Evolutionary conservation across 2,329 filamentous ascomycete genomes (phyloP).

Genomic region (Penicillium sp.): DNA sequence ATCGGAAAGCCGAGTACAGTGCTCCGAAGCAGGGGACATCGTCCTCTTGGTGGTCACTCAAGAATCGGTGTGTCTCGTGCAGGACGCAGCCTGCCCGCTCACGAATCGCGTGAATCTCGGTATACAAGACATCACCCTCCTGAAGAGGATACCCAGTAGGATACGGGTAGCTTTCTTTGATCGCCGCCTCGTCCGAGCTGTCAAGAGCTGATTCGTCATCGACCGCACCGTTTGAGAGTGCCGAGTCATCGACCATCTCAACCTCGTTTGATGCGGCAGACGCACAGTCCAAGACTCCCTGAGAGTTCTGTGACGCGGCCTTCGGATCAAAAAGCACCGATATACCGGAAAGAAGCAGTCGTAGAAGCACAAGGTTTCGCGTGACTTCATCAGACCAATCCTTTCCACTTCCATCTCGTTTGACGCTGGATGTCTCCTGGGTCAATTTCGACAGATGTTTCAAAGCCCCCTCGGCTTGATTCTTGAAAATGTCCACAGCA

Average conservation of each 20-base stretch:
- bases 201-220: conserved; percentile 48
- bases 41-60: conserved; percentile 80
- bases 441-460: conserved; percentile 72
- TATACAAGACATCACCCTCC: conserved; percentile 60
- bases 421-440: conserved; percentile 72
- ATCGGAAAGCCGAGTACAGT: conserved; percentile 84
- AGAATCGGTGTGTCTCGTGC: conserved; percentile 77
- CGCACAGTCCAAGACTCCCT: conserved; percentile 38
- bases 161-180: conserved; percentile 82
- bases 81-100: conserved; percentile 74
- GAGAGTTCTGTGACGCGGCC: conserved; percentile 55
- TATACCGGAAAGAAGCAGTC: conserved; percentile 84
- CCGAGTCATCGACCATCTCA: conserved; percentile 44
- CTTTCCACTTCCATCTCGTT: conserved; percentile 90
- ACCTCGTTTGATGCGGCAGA: conserved; percentile 37
- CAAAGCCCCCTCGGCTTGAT: conserved; percentile 72
- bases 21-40: conserved; percentile 94
- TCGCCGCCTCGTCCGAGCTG: conserved; percentile 54
- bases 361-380: conserved; percentile 76
- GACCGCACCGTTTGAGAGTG: conserved; percentile 19
- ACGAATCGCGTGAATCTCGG: conserved; percentile 71
- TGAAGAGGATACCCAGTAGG: conserved; percentile 78
- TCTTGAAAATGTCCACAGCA: conserved; percentile 81
- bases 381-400: conserved; percentile 98
- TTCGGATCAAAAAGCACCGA: conserved; percentile 82